Base-by-base conservation (phyloP, 208 protist genomes). In the Herpetomonas tarakana region DNA sequence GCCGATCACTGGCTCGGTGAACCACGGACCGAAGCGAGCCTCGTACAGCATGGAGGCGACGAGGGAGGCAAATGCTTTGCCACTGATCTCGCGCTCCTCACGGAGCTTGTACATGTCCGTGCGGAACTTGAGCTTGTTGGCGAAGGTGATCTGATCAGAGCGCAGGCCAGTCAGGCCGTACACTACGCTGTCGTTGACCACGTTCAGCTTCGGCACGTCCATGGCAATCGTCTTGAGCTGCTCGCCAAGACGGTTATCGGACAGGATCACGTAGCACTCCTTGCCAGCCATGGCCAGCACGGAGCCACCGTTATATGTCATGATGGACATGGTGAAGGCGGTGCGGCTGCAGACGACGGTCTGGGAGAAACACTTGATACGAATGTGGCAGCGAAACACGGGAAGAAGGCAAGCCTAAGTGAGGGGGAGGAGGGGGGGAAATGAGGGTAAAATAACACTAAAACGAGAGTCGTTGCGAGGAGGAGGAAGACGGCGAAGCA, bases 211-310 rank as follows among this genome's bases (percentile, higher is more conserved):
- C 21, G 92, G 85, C 29, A 98, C 93, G 67, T 99, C 85, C 65
- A 83, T 98, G 2, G 89, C 90, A 24, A 99, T 94, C 0, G 97
- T 99, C 76, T 98, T 96, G 28, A 94, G 78, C 68, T 97, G 85
- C 63, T 98, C 85, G 63, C 98, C 98, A 52, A 99, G 94, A 39
- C 98, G 89, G 53, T 88, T 90, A 81, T 99, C 98, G 3, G 91
- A 89, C 18, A 98, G 96, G 60, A 99, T 98, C 6, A 98, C 98
- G 52, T 99, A 97, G 81, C 98, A 99, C 74, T 98, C 89, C 71
- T 99, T 99, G 11, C 98, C 98, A 0, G 86, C 82, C 98, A 99
- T 99, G 21, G 96, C 97, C 68, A 99, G 52, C 49, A 98, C 82
- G 35, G 96, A 97, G 58, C 95, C 96, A 50, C 98, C 98, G 74